A percentile compares a stretch with the other conserved stretches of the same genome.
These are phyloP conservation scores for Triticum urartu DNA, from an alignment of 176 grass and related monocot genomes.

Conservation along the genomic window DNA sequence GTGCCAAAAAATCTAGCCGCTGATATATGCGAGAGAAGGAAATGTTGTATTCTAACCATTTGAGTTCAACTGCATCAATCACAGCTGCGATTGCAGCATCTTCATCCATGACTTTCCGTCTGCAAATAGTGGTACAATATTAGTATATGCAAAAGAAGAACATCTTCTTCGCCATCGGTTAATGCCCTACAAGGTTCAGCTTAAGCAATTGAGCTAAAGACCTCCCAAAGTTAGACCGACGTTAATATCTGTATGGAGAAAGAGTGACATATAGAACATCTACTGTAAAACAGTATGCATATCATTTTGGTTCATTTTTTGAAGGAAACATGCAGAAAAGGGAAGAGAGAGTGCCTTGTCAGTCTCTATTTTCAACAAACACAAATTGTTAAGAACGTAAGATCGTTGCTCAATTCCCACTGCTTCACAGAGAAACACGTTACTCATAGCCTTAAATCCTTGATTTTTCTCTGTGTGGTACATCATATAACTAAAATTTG, in stretches of 20 bases:
- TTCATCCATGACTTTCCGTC: conserved; percentile 39
- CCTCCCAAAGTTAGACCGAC: not conserved
- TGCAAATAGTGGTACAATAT: conserved; percentile 27
- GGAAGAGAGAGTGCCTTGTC: not conserved
- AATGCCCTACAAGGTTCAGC: no score
- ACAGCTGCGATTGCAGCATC: conserved; percentile 40
- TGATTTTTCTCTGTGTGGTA: no score
- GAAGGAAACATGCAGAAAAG: not conserved
- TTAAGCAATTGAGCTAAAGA: not conserved
- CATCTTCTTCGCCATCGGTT: not conserved
- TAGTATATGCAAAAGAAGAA: not conserved
- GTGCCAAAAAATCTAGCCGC: not conserved
- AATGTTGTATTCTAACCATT: conserved; percentile 27
- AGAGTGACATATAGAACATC: not conserved
- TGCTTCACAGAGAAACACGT: no score
- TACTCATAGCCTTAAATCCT: no score
- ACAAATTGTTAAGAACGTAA: not conserved
- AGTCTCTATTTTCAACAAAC: not conserved
- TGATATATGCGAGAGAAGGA: not conserved
- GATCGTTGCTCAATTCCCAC: no score
- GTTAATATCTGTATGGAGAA: not conserved
- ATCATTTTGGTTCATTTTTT: not conserved
- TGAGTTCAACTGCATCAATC: conserved; percentile 47
- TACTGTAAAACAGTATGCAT: not conserved
- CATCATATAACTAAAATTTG: no score